phyloP scores from a whole-genome alignment of 192 early-diverging fungal species.

The Gonapodya sp. region DNA sequence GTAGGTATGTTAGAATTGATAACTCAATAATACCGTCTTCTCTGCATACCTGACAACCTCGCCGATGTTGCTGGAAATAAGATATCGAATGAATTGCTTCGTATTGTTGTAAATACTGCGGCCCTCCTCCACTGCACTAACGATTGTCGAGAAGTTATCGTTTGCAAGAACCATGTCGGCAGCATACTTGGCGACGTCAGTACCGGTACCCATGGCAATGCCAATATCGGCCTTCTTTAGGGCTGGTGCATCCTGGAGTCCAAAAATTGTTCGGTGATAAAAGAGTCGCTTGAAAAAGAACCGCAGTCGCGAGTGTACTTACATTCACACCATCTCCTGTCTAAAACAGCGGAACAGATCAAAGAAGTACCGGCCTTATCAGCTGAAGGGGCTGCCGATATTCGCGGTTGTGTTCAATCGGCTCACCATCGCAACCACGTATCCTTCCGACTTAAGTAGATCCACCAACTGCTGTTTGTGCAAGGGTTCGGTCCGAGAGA shows the following conservation, averaged over 20 bases:
- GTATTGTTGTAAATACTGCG: slow-evolving; percentile 98
- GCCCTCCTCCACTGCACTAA: slow-evolving; percentile 94
- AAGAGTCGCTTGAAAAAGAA: neutral
- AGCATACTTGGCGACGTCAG: slow-evolving; percentile 96
- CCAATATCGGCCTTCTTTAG: slow-evolving; percentile 98
- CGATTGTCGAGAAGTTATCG: slow-evolving; percentile 99
- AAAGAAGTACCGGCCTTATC: too few species aligned
- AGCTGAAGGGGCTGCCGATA: neutral
- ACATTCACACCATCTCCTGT: slow-evolving; percentile 96
- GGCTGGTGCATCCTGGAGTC: slow-evolving; percentile 75
- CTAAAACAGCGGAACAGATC: slow-evolving; percentile 16
- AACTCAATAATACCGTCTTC: neutral
- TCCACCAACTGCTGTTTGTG: slow-evolving; percentile 94
- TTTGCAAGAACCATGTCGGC: slow-evolving; percentile 97
- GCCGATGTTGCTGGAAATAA: slow-evolving; percentile 97
- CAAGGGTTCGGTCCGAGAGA: slow-evolving; percentile 89
- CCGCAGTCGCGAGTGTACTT: neutral
- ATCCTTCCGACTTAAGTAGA: slow-evolving; percentile 71
- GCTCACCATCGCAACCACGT: slow-evolving; percentile 76
- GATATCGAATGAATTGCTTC: slow-evolving; percentile 97
- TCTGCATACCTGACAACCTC: slow-evolving; percentile 67
- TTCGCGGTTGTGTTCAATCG: neutral
- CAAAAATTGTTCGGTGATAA: neutral
- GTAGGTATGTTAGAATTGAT: neutral
- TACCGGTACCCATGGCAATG: slow-evolving; percentile 96